phyloP scores from a whole-genome alignment of 305 asterid species.

The Fraxinus sp. region DNA sequence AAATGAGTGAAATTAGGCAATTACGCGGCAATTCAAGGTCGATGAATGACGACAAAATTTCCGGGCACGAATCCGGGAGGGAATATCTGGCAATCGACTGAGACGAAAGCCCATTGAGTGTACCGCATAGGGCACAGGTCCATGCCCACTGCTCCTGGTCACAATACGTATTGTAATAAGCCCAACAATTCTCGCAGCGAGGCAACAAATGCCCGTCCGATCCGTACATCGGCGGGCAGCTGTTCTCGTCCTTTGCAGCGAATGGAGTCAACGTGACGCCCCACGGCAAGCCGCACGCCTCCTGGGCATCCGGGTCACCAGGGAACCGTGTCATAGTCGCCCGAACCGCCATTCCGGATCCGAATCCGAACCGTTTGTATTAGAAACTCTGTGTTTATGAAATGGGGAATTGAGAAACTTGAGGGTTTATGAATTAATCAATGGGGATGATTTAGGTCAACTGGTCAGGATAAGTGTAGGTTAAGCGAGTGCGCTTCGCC shows the following conservation, averaged over 20 bases:
- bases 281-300: slow-evolving; percentile 82
- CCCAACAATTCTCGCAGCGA: slow-evolving; percentile 98
- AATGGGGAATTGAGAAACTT: background rate
- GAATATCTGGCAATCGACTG: slow-evolving; percentile 69
- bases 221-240: slow-evolving; percentile 83
- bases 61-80: slow-evolving; percentile 72
- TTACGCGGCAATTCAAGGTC: slow-evolving; percentile 87
- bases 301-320: slow-evolving; percentile 60
- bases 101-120: slow-evolving; percentile 81
- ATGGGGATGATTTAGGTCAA: background rate
- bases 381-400: background rate
- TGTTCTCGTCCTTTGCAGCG: slow-evolving; percentile 84
- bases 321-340: slow-evolving; percentile 79
- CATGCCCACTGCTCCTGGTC: slow-evolving; percentile 98
- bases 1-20: slow-evolving; percentile 14
- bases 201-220: slow-evolving; percentile 78
- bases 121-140: slow-evolving; percentile 89
- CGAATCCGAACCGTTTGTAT: slow-evolving; percentile 17
- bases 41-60: slow-evolving; percentile 75
- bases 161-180: slow-evolving; percentile 82
- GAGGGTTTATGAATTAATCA: background rate
- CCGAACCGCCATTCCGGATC: slow-evolving; percentile 76
- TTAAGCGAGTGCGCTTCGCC: background rate
- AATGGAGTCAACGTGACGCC: slow-evolving; percentile 86
- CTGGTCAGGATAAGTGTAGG: background rate